Conservation (phyloP, 2,329 filamentous ascomycete genomes). For the Beauveria brongniartii region DNA sequence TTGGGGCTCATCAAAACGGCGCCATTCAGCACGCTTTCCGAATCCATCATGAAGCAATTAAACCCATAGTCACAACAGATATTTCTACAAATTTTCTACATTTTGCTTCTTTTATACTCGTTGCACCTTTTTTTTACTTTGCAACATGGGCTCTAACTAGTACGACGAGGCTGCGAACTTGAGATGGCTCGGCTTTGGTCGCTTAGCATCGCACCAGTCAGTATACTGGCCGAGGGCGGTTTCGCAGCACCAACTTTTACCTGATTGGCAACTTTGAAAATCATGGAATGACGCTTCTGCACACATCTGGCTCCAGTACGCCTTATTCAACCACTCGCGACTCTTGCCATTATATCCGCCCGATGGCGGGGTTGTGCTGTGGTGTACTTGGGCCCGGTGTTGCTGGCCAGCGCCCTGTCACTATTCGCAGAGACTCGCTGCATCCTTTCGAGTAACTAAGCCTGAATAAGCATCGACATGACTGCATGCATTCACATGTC, state of each 20-base stretch:
- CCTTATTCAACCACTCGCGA: background rate
- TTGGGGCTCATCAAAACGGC: no score
- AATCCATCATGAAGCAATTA: no score
- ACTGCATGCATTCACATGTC: background rate
- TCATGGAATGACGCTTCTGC: no score
- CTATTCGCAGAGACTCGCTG: background rate
- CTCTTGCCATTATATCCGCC: background rate
- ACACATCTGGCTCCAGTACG: background rate
- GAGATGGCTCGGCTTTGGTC: slow-evolving; percentile 1
- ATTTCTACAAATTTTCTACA: background rate
- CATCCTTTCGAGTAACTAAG: background rate
- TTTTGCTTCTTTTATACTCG: background rate
- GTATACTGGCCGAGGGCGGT: background rate
- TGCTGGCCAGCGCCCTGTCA: background rate
- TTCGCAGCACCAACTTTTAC: no score
- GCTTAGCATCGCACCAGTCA: slow-evolving; percentile 7
- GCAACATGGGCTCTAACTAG: background rate
- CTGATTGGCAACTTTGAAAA: no score
- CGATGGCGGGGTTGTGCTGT: background rate
- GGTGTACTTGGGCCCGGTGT: background rate
- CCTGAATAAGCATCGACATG: background rate
- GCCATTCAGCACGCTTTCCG: no score
- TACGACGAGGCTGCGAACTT: background rate
- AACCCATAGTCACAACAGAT: no score
- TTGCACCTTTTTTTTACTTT: background rate